phyloP scores from a whole-genome alignment of 306 rosid species.

The Glycine latifolia region DNA sequence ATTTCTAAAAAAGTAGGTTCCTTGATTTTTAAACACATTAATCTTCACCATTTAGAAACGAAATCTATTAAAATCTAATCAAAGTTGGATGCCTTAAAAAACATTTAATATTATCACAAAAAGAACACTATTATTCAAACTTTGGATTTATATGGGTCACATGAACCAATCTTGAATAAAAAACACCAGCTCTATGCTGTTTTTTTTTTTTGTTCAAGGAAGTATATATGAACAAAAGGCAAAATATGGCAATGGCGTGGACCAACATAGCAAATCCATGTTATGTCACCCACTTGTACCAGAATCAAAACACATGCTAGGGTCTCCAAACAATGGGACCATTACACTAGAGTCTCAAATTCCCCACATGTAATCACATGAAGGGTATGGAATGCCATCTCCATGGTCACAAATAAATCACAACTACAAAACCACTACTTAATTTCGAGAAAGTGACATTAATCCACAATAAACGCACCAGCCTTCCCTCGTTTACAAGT shows the following conservation, averaged over 20 bases:
- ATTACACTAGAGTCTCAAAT: constrained; percentile 49
- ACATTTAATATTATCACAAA: constrained; percentile 18
- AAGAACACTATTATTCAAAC: constrained; percentile 15
- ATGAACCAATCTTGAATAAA: constrained; percentile 52
- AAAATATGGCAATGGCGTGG: constrained; percentile 52
- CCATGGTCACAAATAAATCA: background rate
- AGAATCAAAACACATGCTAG: constrained; percentile 79
- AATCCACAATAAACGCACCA: constrained; percentile 46
- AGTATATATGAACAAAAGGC: constrained; percentile 51
- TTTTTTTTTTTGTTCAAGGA: background rate
- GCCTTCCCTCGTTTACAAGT: constrained; percentile 53
- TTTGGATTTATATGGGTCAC: constrained; percentile 49
- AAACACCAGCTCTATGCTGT: background rate
- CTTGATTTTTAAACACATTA: background rate
- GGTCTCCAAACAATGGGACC: constrained; percentile 53
- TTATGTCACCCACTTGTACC: constrained; percentile 62
- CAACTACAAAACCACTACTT: constrained; percentile 36
- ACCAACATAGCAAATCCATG: constrained; percentile 77
- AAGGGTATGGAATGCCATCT: constrained; percentile 47
- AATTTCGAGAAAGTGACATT: constrained; percentile 33
- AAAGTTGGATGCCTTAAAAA: constrained; percentile 11
- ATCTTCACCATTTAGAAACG: background rate
- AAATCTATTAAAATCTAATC: constrained; percentile 20
- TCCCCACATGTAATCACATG: constrained; percentile 89
- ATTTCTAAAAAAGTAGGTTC: background rate